A percentile compares a stretch with the other conserved stretches of the same genome.
Evolutionary conservation across 306 rosid genomes (phyloP).

Genomic region (Sechiopsis laciniata): DNA sequence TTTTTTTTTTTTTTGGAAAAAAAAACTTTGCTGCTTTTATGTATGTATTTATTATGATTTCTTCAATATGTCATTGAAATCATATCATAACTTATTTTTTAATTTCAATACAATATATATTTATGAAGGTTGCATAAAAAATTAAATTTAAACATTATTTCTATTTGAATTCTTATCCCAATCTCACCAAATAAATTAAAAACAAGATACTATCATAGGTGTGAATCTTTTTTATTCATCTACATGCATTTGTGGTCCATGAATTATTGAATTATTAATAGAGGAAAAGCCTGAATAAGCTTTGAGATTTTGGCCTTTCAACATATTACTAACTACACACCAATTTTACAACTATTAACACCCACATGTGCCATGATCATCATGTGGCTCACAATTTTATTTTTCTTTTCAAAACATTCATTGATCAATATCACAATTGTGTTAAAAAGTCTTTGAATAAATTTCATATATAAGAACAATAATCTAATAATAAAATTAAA

Average conservation of each 20-base stretch:
- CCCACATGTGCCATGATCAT: conserved; percentile 11
- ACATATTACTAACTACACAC: not conserved
- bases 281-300: not conserved
- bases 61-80: not conserved
- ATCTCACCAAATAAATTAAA: conserved; percentile 13
- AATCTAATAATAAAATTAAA: not conserved
- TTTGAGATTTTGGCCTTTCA: not conserved
- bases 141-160: not conserved
- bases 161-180: not conserved
- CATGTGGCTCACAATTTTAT: not conserved
- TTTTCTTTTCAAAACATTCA: not conserved
- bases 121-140: not conserved
- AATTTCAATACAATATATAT: not conserved
- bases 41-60: not conserved
- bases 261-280: conserved; percentile 11
- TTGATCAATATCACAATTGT: not conserved
- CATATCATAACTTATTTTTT: not conserved
- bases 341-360: not conserved
- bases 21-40: not conserved
- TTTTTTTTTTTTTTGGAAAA: too few relatives aligned
- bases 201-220: not conserved
- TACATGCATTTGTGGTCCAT: conserved; percentile 19
- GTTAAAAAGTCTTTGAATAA: not conserved
- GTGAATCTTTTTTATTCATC: not conserved
- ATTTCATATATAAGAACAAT: not conserved